Evolutionary conservation across 148 eudicot species (phyloP).

Genomic region (Cornus florida): DNA sequence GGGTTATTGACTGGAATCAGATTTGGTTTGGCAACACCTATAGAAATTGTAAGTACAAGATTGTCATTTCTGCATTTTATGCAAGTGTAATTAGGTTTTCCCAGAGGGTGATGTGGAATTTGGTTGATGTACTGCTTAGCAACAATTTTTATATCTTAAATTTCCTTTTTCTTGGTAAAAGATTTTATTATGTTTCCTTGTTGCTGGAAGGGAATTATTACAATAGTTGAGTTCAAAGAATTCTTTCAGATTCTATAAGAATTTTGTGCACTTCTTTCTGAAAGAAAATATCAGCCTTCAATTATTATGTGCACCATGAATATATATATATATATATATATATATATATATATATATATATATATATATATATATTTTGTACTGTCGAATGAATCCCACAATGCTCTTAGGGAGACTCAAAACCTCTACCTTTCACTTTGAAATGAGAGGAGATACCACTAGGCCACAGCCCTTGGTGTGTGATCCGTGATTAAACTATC

Average conservation of each 20-base stretch:
- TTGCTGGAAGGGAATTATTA: background rate
- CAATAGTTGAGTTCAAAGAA: background rate
- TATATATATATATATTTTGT: background rate
- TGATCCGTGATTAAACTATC: too few species aligned
- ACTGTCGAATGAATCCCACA: too few species aligned
- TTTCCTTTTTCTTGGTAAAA: background rate
- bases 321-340: too few species aligned
- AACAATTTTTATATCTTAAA: background rate
- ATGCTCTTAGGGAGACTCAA: too few species aligned
- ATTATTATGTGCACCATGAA: too few species aligned
- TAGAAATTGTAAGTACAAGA: slow-evolving; percentile 59
- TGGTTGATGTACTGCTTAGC: background rate
- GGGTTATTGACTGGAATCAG: slow-evolving; percentile 58
- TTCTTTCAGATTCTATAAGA: background rate
- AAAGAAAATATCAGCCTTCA: background rate
- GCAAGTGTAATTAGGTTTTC: background rate
- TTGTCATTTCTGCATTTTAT: background rate
- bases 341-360: too few species aligned
- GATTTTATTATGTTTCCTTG: background rate
- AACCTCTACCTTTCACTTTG: too few species aligned
- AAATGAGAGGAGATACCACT: too few species aligned
- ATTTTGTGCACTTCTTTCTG: background rate
- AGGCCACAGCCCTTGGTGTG: too few species aligned
- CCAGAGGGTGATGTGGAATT: background rate
- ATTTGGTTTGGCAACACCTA: slow-evolving; percentile 58